Percentiles rank a stretch among this genome's conserved stretches.
phyloP scores from a whole-genome alignment of 2,329 filamentous ascomycete species.

The Fusarium guadeloupense region DNA sequence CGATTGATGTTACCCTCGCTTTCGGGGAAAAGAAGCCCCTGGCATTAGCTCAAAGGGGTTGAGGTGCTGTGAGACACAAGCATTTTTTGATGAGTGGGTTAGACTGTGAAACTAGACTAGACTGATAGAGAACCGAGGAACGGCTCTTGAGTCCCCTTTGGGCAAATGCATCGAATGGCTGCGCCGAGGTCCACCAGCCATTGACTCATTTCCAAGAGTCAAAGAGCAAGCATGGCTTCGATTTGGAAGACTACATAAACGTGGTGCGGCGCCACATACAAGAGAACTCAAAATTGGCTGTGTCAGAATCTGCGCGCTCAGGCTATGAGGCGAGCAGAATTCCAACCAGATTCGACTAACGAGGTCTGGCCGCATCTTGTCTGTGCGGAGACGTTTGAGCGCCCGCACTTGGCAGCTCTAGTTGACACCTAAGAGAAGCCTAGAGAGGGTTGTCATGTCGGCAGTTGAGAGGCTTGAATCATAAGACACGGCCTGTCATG shows the following conservation, averaged over 20 bases:
- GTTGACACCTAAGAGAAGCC: too few species aligned
- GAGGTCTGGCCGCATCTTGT: too few species aligned
- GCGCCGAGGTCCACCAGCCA: conserved; percentile 10
- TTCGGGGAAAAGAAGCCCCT: conserved; percentile 4
- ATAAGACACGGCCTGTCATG: neutral
- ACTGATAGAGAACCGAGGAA: conserved; percentile 8
- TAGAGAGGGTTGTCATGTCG: neutral
- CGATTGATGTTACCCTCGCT: too few species aligned
- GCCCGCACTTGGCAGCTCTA: conserved; percentile 1
- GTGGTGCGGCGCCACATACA: conserved; percentile 2
- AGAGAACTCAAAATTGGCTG: too few species aligned
- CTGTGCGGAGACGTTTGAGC: neutral
- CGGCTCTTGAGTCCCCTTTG: conserved; percentile 11
- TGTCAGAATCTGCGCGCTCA: too few species aligned
- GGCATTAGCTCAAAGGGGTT: neutral
- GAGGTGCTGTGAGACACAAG: neutral
- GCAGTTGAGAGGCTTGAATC: neutral
- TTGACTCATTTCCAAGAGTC: neutral
- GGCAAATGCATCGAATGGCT: conserved; percentile 9
- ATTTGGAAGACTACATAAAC: neutral
- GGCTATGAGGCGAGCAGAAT: too few species aligned
- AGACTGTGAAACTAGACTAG: neutral
- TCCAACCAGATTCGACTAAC: too few species aligned
- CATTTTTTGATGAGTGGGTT: neutral
- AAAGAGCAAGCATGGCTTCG: neutral